Evolutionary conservation across 2,329 filamentous ascomycete genomes (phyloP).

Genomic region (Mycosphaerelloides madeirae): DNA sequence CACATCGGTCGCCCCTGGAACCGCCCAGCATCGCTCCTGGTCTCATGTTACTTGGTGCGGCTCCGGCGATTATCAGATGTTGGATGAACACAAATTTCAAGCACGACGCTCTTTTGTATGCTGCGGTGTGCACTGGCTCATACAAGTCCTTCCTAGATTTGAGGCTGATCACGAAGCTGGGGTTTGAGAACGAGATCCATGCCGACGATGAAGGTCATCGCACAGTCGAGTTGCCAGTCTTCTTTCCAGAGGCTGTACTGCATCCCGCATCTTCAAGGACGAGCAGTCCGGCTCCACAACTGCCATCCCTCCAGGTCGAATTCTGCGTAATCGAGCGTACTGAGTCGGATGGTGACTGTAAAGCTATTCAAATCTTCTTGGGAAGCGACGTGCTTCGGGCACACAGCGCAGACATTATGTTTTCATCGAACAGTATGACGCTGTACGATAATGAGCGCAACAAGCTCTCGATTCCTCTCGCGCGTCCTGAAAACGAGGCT

Average conservation of each 20-base stretch:
- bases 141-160: constrained; percentile 79
- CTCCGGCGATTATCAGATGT: constrained; percentile 90
- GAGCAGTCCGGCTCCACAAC: constrained; percentile 66
- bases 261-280: constrained; percentile 70
- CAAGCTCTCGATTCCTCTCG: constrained; percentile 84
- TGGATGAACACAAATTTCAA: constrained; percentile 91
- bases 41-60: constrained; percentile 78
- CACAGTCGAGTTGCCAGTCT: constrained; percentile 73
- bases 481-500: constrained; percentile 81
- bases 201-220: constrained; percentile 52
- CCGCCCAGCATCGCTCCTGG: constrained; percentile 74
- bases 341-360: constrained; percentile 44
- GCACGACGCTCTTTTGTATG: constrained; percentile 82
- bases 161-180: constrained; percentile 69
- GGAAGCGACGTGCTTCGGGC: constrained; percentile 82
- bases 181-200: constrained; percentile 55
- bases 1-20: constrained; percentile 65
- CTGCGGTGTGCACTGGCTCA: constrained; percentile 86
- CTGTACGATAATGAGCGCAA: constrained; percentile 81
- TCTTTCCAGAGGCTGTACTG: constrained; percentile 84
- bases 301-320: constrained; percentile 73
- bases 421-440: constrained; percentile 86
- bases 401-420: constrained; percentile 83
- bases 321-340: constrained; percentile 67
- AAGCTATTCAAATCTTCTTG: constrained; percentile 76